Base-by-base conservation (phyloP, 2,329 filamentous ascomycete genomes). In the Fusarium buxicola region DNA sequence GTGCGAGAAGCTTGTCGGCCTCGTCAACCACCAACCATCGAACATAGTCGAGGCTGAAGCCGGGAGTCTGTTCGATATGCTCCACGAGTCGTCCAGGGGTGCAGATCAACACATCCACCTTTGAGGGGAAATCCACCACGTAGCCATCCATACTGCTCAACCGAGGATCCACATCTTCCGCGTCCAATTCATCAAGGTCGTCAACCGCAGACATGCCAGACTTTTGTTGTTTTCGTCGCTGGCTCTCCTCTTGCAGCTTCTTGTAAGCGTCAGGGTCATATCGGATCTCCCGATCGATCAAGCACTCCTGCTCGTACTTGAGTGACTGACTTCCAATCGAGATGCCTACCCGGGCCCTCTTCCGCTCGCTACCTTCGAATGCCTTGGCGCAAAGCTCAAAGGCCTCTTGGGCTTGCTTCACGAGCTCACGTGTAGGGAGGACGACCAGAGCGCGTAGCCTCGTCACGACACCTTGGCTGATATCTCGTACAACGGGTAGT, bases 11-110 rank as follows among this genome's bases (percentile, higher is more conserved):
- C 72, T 95, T 92, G 75, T 98, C 94, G 10, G 94, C 95, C 77
- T 98, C 94, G 70, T 98, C 94, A 40, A 97, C 90, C 3, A 97
- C 86, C 1, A 98, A 82, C 93, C 94, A 98, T 59, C 91, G 86
- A 5, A 97, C 81, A 72, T 91, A 84, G 54, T 90, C 86, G 18
- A 98, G 81, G 0, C 83, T 86, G 74, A 98, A 97, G 0, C 92
- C 93, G 4, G 87, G 86, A 0, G 94, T 98, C 58, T 89, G 88
- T 63, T 90, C 89, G 46, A 97, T 84, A 75, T 98, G 94, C 69
- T 98, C 94, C 5, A 98, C 92, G 1, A 98, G 84, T 62, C 94
- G 87, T 58, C 95, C 95, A 1, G 94, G 94, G 0, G 94, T 98
- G 74, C 92, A 95, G 46, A 97, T 90, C 24, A 99, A 83, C 30